Base-by-base conservation (phyloP, 495 filamentous ascomycete genomes). In the Aspergillus taichungensis region DNA sequence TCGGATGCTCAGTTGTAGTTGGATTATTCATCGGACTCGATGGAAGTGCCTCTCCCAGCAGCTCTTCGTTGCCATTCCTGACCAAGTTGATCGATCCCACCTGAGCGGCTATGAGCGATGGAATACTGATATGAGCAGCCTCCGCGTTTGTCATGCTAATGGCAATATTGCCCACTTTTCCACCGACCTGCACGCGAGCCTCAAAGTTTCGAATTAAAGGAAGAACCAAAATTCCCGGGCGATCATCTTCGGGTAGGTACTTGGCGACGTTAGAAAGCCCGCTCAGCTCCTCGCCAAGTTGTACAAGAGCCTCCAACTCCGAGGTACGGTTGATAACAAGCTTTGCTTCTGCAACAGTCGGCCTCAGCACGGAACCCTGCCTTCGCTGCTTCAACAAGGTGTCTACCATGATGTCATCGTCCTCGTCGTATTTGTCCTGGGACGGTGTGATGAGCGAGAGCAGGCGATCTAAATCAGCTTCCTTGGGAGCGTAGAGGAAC, bases 331-430 rank as follows among this genome's bases (percentile, higher is more conserved):
- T 68, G 8, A 90, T 59, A 0, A 67, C 59, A 18, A 80, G 61
- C 39, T 78, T 78, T 14, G 87, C 54, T 14, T 64, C 73, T n/a
- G 74, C 75, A 13, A 92, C 61, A 5, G 75, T 80, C 14, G 84
- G 58, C 32, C 87, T 82, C 36, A 94, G 73, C 12, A 96, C 84
- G n/a, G 83, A 77, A 2, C 91, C 94, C 59, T 96, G 90, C 53
- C 80, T 78, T 43, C 94, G 72, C 61, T 99, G 94, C n/a, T 86
- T 76, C 14, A 97, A 67, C 2, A 99, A 73, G 0, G 85, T 95
- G 48, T 97, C 92, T 8, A 97, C 73, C 68, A 99, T 79, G 46
- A 99, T 95, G 56, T 96, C 94, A 53, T 95, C 89, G 49, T 89
- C 85, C 37, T 85, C 78, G 44, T 94, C 89, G 55, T 94, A 96